phyloP scores from a whole-genome alignment of 345 rosid species.

The Dipteronia dyeriana region DNA sequence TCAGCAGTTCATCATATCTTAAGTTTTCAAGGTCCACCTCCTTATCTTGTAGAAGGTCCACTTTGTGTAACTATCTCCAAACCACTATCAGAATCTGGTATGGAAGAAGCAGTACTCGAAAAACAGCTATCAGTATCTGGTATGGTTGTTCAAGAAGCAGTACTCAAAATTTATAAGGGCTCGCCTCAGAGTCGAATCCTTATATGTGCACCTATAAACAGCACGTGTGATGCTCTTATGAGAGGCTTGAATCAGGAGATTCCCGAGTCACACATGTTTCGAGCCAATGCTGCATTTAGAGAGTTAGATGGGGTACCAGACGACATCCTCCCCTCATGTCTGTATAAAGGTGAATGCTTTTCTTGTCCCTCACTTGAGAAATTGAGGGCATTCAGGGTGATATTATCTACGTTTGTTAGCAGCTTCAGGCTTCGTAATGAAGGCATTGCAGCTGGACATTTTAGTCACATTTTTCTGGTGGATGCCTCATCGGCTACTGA shows the following conservation, averaged over 20 bases:
- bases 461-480: constrained; percentile 35
- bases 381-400: constrained; percentile 24
- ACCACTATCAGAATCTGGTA: constrained; percentile 30
- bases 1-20: constrained; percentile 26
- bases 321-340: constrained; percentile 36
- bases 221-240: constrained; percentile 36
- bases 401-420: constrained; percentile 34
- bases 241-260: constrained; percentile 33
- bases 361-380: constrained; percentile 27
- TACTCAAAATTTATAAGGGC: constrained; percentile 24
- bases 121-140: constrained; percentile 33
- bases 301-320: constrained; percentile 29
- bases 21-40: constrained; percentile 25
- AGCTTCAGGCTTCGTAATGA: constrained; percentile 31
- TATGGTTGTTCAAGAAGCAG: constrained; percentile 25
- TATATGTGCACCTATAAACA: constrained; percentile 37
- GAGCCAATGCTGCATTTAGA: constrained; percentile 48
- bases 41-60: constrained; percentile 36
- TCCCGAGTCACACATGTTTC: constrained; percentile 27
- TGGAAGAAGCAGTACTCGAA: constrained; percentile 27
- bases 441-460: constrained; percentile 37
- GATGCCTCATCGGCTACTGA: constrained; percentile 41
- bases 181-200: constrained; percentile 24
- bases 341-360: constrained; percentile 28
- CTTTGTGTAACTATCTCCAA: constrained; percentile 12